Percentiles rank a stretch among this genome's conserved stretches.
Conservation (phyloP, 176 grass and related monocot genomes). For the Ensete ventricosum region DNA sequence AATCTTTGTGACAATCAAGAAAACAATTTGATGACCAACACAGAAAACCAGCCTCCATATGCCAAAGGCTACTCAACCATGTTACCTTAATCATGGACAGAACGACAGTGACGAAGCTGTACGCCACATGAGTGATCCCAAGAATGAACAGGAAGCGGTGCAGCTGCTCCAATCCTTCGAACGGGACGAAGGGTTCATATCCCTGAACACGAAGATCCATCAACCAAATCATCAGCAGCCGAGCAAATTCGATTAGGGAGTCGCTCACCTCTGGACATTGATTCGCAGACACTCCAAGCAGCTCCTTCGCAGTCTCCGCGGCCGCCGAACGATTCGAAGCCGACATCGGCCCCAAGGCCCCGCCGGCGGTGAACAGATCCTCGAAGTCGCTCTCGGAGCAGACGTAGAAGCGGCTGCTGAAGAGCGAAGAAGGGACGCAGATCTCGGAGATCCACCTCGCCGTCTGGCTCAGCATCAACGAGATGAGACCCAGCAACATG, state of each 20-base stretch:
- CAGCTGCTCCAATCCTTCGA: conserved; percentile 83
- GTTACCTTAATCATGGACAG: conserved; percentile 86
- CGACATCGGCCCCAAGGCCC: conserved; percentile 30
- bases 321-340: not conserved
- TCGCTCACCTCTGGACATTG: conserved; percentile 45
- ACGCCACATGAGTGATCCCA: conserved; percentile 86
- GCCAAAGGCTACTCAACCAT: not conserved
- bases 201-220: conserved; percentile 38
- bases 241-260: not conserved
- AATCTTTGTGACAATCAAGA: conserved; percentile 42
- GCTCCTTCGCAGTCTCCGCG: not conserved
- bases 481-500: conserved; percentile 89
- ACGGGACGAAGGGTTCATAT: conserved; percentile 88
- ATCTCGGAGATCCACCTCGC: conserved; percentile 83
- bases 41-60: not conserved
- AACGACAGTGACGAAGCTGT: conserved; percentile 84
- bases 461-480: conserved; percentile 85
- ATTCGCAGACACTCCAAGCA: conserved; percentile 27
- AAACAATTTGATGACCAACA: not conserved
- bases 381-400: conserved; percentile 58
- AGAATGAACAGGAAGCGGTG: conserved; percentile 87
- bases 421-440: conserved; percentile 60
- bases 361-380: not conserved
- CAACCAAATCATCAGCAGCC: not conserved
- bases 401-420: conserved; percentile 63